Evolutionary conservation across 2,329 filamentous ascomycete genomes (phyloP), one percentile per base, ranked within the genome.

Genomic region (Fusarium coffeatum): DNA sequence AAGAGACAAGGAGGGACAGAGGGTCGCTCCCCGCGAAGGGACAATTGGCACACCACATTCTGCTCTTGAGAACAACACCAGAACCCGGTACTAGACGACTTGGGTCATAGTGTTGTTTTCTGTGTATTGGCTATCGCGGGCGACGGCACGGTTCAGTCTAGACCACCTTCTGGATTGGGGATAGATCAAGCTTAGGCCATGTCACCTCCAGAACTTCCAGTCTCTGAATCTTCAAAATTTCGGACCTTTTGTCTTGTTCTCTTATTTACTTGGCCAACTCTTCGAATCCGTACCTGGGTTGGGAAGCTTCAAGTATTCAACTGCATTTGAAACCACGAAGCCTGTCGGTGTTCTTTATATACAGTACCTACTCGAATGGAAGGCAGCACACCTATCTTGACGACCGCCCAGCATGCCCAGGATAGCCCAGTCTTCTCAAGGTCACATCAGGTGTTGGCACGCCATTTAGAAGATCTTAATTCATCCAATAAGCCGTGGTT

Each of bases 201-300:
- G 67, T 64, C 51, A n/a, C 45, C 47, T 55, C n/a, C 45, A 63
- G 53, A 67, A 59, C 37, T 69, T 55, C 42, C 30, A 60, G 62
- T 64, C 64, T 59, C 43, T 45, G 47, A 60, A 50, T 54, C 55
- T 65, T 37, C 23, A 28, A 34, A 59, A 43, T 71, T 64, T 72
- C 69, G 72, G 72, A 72, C 73, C 73, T 74, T 74, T 74, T 72
- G 67, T 53, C 47, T 54, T 48, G 32, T 59, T 66, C 45, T 48
- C 53, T 56, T 55, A 16, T 55, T 65, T 41, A 34, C 28, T 34
- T 30, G 40, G 40, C 18, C 23, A 41, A 53, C 20, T 53, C 32
- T 53, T 51, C 16, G 13, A 5, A n/a, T 27, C 16, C 13, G 32
- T 50, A 37, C 30, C 30, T 32, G 30, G 51, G 51, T 32, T 51